Percentiles rank a stretch among this genome's conserved stretches.
Evolutionary conservation across 2,329 filamentous ascomycete species (phyloP).

Genomic region (Xylaria sp.): DNA sequence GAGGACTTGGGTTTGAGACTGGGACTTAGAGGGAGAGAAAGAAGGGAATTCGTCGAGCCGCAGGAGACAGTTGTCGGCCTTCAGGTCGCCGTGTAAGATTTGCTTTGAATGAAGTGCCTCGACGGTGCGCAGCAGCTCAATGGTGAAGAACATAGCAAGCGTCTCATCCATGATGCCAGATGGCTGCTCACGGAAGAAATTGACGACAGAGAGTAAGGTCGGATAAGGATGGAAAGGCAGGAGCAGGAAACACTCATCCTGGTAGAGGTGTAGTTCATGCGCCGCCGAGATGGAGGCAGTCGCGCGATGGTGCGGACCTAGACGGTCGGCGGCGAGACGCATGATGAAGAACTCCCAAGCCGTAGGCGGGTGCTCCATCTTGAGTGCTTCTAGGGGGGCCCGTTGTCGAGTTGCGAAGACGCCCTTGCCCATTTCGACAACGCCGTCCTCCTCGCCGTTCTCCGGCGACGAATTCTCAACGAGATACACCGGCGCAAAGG

Average conservation of each 20-base stretch:
- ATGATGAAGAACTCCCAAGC: conserved; percentile 98
- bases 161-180: conserved; percentile 86
- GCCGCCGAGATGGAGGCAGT: conserved; percentile 82
- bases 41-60: conserved; percentile 71
- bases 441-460: conserved; percentile 56
- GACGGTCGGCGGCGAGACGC: conserved; percentile 79
- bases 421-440: conserved; percentile 69
- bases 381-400: conserved; percentile 80
- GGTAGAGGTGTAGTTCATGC: conserved; percentile 91
- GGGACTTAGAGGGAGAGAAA: conserved; percentile 18
- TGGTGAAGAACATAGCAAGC: conserved; percentile 92
- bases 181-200: conserved; percentile 79
- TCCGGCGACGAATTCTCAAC: conserved; percentile 76
- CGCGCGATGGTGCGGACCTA: conserved; percentile 77
- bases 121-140: conserved; percentile 90
- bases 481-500: conserved; percentile 95
- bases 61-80: conserved; percentile 93
- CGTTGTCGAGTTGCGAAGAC: conserved; percentile 68
- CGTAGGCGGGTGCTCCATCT: conserved; percentile 90
- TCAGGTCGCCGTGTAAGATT: conserved; percentile 92
- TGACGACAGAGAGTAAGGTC: conserved; percentile 94
- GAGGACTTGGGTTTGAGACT: conserved; percentile 55
- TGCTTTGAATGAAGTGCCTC: conserved; percentile 84
- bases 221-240: conserved; percentile 90
- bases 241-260: conserved; percentile 88